Base-by-base conservation (phyloP, 2,329 filamentous ascomycete genomes). In the Nothomitra cinnamomea region DNA sequence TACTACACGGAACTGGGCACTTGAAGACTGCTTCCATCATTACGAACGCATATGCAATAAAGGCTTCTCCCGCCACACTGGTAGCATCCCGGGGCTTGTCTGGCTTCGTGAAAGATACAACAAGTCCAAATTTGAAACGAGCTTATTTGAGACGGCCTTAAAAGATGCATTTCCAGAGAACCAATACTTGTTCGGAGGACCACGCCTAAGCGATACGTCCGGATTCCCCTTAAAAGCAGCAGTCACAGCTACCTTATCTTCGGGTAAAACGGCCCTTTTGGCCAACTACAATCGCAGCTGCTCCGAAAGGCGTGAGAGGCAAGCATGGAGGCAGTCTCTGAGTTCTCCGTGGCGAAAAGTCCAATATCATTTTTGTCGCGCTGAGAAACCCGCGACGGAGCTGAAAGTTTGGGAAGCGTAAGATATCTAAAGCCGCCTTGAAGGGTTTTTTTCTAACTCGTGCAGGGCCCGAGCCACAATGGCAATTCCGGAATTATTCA, bases 381-480 rank as follows among this genome's bases (percentile, higher is more conserved):
- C 65, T 5, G 67, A 71, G 42, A 61, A 65, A 32, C 61, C 62
- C 0, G 56, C 63, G 2, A 60, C 62, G 42, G 70, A 73, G 56
- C 53, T 73, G 22, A 72, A 70, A 57, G 67, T 71, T 2, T 76
- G 74, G 72, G 70, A 78, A 64, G 72, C 72, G 55, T 67, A 61
- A 57, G 62, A 15, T 32, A 25, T 52, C 22, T 45, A n/a, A 32
- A 17, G 12, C n/a, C 21, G 28, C 17, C 15, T 12, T 28, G 15
- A 10, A 21, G 40, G 19, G 24, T 21, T 21, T 51, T 10, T 19
- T 21, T 45, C 47, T 41, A 51, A 24, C 48, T 19, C 55, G 49
- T 10, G 32, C 51, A 69, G 66, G 17, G 67, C 72, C 2, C 67
- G 74, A 13, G 74, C 74, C 4, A 73, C 73, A 1, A 68, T 71